Percentiles rank a stretch among this genome's conserved stretches.
Evolutionary conservation across 495 filamentous ascomycete species (phyloP).

Genomic region (Annulohypoxylon bovei): DNA sequence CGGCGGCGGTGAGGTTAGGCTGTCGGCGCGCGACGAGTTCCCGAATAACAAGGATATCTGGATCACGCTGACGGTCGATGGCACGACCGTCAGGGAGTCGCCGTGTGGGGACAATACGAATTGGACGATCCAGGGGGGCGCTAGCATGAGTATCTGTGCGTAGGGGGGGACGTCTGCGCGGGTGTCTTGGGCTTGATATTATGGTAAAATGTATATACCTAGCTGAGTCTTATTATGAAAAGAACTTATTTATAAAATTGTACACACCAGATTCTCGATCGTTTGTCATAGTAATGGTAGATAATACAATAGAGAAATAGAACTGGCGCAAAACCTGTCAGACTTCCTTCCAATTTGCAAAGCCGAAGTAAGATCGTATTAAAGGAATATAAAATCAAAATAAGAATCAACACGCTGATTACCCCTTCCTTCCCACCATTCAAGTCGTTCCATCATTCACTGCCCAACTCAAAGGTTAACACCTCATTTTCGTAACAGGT

Average conservation of each 20-base stretch:
- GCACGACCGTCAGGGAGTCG: slow-evolving; percentile 53
- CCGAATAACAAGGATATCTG: slow-evolving; percentile 54
- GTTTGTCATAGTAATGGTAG: too few relatives aligned
- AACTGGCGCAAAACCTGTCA: too few relatives aligned
- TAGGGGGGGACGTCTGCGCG: neutral
- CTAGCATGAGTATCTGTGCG: slow-evolving; percentile 48
- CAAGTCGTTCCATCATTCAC: neutral
- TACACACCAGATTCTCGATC: neutral
- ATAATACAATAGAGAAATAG: too few relatives aligned
- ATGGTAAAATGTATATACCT: neutral
- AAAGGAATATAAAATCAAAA: neutral
- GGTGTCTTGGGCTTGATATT: neutral
- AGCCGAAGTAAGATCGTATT: too few relatives aligned
- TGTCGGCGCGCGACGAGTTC: slow-evolving; percentile 56
- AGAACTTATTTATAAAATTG: neutral
- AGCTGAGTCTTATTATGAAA: neutral
- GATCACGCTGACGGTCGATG: slow-evolving; percentile 53
- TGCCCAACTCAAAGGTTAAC: neutral
- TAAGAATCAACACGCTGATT: neutral
- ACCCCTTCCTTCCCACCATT: neutral
- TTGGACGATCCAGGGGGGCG: slow-evolving; percentile 53
- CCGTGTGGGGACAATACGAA: slow-evolving; percentile 57
- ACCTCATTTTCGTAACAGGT: too few relatives aligned
- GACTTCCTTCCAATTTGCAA: too few relatives aligned
- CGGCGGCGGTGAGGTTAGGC: slow-evolving; percentile 57